These are phyloP conservation scores for Vitis rupestris DNA, from an alignment of 164 flowering plant species.

Conservation along the genomic window DNA sequence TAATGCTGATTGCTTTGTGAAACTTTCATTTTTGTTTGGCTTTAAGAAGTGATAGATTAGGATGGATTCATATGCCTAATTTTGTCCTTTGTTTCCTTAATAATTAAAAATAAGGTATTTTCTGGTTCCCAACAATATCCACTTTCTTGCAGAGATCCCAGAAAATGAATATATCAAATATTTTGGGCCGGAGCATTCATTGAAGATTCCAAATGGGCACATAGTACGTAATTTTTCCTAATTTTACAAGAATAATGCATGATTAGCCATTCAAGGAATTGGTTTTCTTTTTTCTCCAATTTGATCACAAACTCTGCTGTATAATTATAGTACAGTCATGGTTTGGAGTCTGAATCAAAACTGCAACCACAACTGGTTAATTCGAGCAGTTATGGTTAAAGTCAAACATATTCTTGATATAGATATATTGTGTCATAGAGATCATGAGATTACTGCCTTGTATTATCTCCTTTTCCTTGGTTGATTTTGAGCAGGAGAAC, in stretches of 20 bases:
- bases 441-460: background rate
- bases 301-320: background rate
- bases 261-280: background rate
- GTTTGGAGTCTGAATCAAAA: too few relatives aligned
- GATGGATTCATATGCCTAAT: background rate
- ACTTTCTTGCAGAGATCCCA: constrained; percentile 81
- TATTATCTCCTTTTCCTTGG: background rate
- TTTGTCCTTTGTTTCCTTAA: background rate
- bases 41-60: background rate
- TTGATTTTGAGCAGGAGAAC: constrained; percentile 71
- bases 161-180: constrained; percentile 87
- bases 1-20: background rate
- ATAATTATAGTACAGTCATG: background rate
- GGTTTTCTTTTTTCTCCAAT: background rate
- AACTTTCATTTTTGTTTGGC: background rate
- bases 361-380: too few relatives aligned
- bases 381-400: too few relatives aligned
- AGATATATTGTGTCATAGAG: background rate
- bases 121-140: background rate
- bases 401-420: background rate
- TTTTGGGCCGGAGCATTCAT: constrained; percentile 77
- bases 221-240: constrained; percentile 46
- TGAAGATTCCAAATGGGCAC: constrained; percentile 76
- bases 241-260: background rate
- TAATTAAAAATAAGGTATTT: background rate